These are phyloP conservation scores for Trichoderma aggressivum DNA, from an alignment of 2,329 filamentous ascomycete species.

Conservation along the genomic window DNA sequence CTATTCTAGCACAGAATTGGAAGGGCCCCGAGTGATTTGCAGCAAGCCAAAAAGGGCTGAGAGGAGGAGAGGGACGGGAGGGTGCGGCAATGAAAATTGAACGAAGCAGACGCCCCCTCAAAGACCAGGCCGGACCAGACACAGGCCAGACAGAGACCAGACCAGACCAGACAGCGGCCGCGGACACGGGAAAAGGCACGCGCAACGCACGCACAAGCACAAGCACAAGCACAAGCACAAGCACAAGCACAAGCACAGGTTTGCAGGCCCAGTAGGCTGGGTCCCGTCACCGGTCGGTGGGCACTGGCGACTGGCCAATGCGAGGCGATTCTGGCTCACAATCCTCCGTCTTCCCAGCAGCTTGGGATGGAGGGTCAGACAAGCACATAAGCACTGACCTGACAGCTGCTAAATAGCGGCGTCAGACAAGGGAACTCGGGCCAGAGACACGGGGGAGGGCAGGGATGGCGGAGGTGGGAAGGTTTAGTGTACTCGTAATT, in stretches of 20 bases:
- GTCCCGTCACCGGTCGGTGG: constrained; percentile 7
- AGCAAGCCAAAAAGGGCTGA: neutral
- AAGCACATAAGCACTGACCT: constrained; percentile 10
- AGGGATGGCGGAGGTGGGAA: neutral
- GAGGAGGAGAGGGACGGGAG: neutral
- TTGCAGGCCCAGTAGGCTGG: constrained; percentile 10
- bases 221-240: too few species aligned
- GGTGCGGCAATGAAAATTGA: neutral
- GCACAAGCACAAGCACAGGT: neutral
- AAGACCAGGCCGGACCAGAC: neutral
- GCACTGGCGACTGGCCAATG: constrained; percentile 12
- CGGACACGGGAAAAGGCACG: neutral
- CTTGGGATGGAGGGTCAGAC: constrained; percentile 19
- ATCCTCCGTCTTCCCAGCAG: constrained; percentile 14
- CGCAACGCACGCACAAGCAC: neutral
- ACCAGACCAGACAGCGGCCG: neutral
- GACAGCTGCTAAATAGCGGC: constrained; percentile 8
- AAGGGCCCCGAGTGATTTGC: constrained; percentile 15
- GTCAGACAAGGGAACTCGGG: constrained; percentile 13
- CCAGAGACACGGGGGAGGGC: neutral
- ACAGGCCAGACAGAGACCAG: too few species aligned
- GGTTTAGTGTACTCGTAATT: neutral
- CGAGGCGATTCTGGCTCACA: neutral
- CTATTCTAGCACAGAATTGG: constrained; percentile 2
- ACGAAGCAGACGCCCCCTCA: neutral